Evolutionary conservation across 75 land plant species (phyloP).

Genomic region (Chamaecyparis obtusa): DNA sequence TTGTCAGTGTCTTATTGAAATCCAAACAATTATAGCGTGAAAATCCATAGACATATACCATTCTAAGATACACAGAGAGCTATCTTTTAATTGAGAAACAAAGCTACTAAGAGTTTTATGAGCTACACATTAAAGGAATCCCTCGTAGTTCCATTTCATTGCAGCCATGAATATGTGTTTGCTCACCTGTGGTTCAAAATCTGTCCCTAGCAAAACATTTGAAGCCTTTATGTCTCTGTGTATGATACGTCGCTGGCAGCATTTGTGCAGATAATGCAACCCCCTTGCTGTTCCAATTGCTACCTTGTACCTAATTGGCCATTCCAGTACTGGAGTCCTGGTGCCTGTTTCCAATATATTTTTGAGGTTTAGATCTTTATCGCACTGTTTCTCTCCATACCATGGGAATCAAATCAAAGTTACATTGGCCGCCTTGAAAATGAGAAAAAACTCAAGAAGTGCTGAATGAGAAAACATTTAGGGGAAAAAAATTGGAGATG

Average conservation of each 20-base stretch:
- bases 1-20: neutral
- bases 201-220: slow-evolving; percentile 72
- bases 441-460: neutral
- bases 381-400: neutral
- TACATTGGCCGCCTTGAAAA: neutral
- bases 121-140: neutral
- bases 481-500: neutral
- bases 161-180: neutral
- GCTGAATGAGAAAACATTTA: neutral
- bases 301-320: slow-evolving; percentile 69
- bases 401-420: neutral
- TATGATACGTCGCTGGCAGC: slow-evolving; percentile 75
- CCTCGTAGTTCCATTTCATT: neutral
- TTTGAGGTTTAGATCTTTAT: neutral
- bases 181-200: slow-evolving; percentile 86
- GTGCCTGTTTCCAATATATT: slow-evolving; percentile 21
- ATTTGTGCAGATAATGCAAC: slow-evolving; percentile 78
- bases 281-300: slow-evolving; percentile 82
- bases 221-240: slow-evolving; percentile 95
- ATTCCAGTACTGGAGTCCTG: slow-evolving; percentile 31
- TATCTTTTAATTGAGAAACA: neutral
- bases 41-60: neutral
- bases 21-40: neutral
- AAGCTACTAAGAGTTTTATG: neutral
- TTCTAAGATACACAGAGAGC: neutral